Evolutionary conservation across 345 rosid genomes (phyloP), one percentile per base, ranked within the genome.

Genomic region (Arabidopsis thaliana): DNA sequence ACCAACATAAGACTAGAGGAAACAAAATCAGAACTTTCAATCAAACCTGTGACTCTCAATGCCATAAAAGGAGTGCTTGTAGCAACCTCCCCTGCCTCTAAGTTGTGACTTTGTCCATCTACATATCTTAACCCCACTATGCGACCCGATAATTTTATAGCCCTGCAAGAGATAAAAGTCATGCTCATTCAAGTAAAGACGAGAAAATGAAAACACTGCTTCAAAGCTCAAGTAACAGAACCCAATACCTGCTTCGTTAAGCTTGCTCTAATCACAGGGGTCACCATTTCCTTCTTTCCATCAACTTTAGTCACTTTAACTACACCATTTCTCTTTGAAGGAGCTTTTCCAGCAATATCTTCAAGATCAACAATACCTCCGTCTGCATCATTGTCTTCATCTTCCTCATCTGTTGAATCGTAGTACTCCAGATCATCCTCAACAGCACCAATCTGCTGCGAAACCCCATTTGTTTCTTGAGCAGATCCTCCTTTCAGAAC

Each of bases 91-190:
- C 65, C 99, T 86, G 44, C 99, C 99, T 84, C 98, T 88, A 75
- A 95, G 99, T 66, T 95, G 99, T 32, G 98, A 95, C 81, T 95
- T 95, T 65, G 99, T 95, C 99, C 99, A 92, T 85, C 98, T 79
- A 84, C 98, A 95, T 52, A 95, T 92, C 69, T 95, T 95, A 69
- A 95, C 99, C 16, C 99, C 97, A 52, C 99, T 88, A 82, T 95
- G 99, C 7, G 99, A 92, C 82, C 99, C 99, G 65, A 95, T 89
- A 46, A 95, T 88, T 77, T 92, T 92, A 82, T 95, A 95, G 16
- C 99, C 98, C 99, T 92, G 93, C 75, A 85, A 76, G 34, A 41
- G 48, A 16, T 9, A 62, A 6, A 45, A 32, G 0, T 16, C 48
- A 69, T 24, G 20, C 13, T 44, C 9, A 48, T 8, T 56, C 56